These are phyloP conservation scores for Podospora sp. DNA, from an alignment of 495 filamentous ascomycete species.

Conservation along the genomic window DNA sequence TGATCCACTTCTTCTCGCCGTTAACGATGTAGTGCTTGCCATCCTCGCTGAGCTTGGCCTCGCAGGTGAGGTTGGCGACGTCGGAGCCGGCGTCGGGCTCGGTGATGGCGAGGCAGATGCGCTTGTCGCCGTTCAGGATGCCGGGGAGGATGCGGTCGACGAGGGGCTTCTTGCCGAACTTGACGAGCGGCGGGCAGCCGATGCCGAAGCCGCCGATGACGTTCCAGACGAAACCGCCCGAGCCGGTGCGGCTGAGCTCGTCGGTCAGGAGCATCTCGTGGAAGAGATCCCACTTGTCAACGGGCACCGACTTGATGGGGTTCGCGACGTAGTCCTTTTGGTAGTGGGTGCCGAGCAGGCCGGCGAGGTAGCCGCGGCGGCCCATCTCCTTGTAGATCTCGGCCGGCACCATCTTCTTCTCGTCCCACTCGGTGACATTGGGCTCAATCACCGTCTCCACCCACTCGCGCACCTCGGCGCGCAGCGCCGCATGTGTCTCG, in stretches of 20 bases:
- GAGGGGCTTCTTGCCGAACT: slow-evolving; percentile 88
- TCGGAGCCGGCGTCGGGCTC: slow-evolving; percentile 66
- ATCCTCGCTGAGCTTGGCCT: slow-evolving; percentile 88
- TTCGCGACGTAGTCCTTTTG: slow-evolving; percentile 71
- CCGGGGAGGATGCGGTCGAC: slow-evolving; percentile 76
- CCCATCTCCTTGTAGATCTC: slow-evolving; percentile 95
- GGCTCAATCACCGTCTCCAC: slow-evolving; percentile 89
- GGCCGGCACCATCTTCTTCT: slow-evolving; percentile 82
- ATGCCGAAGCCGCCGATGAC: slow-evolving; percentile 94
- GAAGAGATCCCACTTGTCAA: slow-evolving; percentile 96
- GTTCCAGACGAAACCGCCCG: slow-evolving; percentile 98
- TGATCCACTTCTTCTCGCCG: slow-evolving; percentile 99
- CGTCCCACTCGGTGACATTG: slow-evolving; percentile 93
- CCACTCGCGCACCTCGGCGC: slow-evolving; percentile 89
- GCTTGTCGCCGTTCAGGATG: slow-evolving; percentile 88
- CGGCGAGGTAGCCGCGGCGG: slow-evolving; percentile 86
- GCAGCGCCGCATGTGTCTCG: slow-evolving; percentile 85
- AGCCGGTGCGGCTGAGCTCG: slow-evolving; percentile 84
- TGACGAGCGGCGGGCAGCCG: slow-evolving; percentile 86
- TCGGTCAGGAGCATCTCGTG: slow-evolving; percentile 95
- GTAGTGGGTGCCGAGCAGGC: slow-evolving; percentile 81
- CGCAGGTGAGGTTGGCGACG: slow-evolving; percentile 92
- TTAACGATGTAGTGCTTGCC: slow-evolving; percentile 99
- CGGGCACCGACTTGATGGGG: slow-evolving; percentile 71
- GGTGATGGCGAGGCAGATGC: slow-evolving; percentile 73